phyloP scores from a whole-genome alignment of 164 flowering plant species.

The Sedum album region DNA sequence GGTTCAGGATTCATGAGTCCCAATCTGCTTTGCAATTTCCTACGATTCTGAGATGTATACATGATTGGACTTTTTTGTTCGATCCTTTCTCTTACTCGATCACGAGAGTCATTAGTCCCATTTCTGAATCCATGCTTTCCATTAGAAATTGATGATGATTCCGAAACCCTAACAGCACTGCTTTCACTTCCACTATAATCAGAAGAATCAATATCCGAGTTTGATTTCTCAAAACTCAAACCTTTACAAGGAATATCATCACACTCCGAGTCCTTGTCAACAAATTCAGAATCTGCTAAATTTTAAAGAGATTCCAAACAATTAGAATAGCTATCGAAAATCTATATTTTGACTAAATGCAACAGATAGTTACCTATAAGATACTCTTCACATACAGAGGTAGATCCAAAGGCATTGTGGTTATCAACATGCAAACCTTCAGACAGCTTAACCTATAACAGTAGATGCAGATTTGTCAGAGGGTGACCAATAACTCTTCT shows the following conservation, averaged over 20 bases:
- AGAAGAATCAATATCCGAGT: slow-evolving; percentile 33
- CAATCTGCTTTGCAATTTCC: slow-evolving; percentile 22
- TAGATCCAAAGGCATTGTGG: slow-evolving; percentile 31
- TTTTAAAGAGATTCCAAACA: slow-evolving; percentile 3
- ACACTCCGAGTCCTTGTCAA: slow-evolving; percentile 23
- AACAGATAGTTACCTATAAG: slow-evolving; percentile 33
- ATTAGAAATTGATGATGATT: slow-evolving; percentile 21
- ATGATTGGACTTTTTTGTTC: slow-evolving; percentile 27
- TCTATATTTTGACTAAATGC: background rate
- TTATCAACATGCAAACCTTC: slow-evolving; percentile 29
- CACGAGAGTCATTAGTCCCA: slow-evolving; percentile 25
- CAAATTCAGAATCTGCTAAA: slow-evolving; percentile 39
- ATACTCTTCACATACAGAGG: slow-evolving; percentile 43
- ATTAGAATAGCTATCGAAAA: no score
- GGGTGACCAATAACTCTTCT: background rate
- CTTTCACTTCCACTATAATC: slow-evolving; percentile 25
- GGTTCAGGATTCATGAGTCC: slow-evolving; percentile 15
- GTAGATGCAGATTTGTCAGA: slow-evolving; percentile 4
- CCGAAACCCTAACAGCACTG: slow-evolving; percentile 28
- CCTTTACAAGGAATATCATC: slow-evolving; percentile 25
- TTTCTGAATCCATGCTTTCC: slow-evolving; percentile 15
- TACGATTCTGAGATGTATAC: slow-evolving; percentile 20
- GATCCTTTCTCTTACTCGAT: slow-evolving; percentile 20
- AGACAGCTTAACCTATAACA: slow-evolving; percentile 40
- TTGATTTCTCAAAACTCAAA: slow-evolving; percentile 21